Percentiles rank a stretch among this genome's conserved stretches.
Evolutionary conservation across 2,329 filamentous ascomycete species (phyloP).

Genomic region (Fusarium sp.): DNA sequence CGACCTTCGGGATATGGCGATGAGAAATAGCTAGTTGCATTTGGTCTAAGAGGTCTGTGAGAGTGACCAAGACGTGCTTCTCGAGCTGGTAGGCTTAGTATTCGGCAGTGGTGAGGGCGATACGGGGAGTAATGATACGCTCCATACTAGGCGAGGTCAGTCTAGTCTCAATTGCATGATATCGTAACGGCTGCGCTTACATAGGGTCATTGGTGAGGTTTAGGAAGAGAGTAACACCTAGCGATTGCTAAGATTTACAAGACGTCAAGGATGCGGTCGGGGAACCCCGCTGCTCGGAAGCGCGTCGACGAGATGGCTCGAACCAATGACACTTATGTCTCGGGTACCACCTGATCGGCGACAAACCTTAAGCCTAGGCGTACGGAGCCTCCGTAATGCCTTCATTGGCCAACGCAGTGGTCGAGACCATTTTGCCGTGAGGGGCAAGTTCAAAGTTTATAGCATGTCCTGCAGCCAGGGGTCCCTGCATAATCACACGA

Average conservation of each 20-base stretch:
- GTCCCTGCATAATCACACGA: background rate
- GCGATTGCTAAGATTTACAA: too few relatives aligned
- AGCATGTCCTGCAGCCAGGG: background rate
- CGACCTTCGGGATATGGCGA: too few relatives aligned
- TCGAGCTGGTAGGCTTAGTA: conserved; percentile 99
- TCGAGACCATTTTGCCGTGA: background rate
- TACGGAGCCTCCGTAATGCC: too few relatives aligned
- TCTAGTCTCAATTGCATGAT: background rate
- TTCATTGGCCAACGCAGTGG: too few relatives aligned
- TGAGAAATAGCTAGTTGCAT: too few relatives aligned
- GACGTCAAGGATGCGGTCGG: too few relatives aligned
- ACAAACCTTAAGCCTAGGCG: too few relatives aligned
- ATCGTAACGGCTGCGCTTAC: conserved; percentile 61
- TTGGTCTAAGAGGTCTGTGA: conserved; percentile 97
- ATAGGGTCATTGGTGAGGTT: conserved; percentile 99
- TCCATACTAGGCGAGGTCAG: conserved; percentile 74
- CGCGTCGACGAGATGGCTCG: too few relatives aligned
- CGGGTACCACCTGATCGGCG: background rate
- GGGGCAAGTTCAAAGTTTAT: background rate
- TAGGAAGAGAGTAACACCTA: conserved; percentile 95
- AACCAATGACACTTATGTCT: background rate
- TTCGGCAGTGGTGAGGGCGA: conserved; percentile 96
- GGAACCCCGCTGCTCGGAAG: too few relatives aligned
- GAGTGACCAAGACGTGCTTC: conserved; percentile 98
- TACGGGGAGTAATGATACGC: conserved; percentile 98